Conservation (phyloP, 208 protist genomes). For the Acanthamoeba culbertsoni region DNA sequence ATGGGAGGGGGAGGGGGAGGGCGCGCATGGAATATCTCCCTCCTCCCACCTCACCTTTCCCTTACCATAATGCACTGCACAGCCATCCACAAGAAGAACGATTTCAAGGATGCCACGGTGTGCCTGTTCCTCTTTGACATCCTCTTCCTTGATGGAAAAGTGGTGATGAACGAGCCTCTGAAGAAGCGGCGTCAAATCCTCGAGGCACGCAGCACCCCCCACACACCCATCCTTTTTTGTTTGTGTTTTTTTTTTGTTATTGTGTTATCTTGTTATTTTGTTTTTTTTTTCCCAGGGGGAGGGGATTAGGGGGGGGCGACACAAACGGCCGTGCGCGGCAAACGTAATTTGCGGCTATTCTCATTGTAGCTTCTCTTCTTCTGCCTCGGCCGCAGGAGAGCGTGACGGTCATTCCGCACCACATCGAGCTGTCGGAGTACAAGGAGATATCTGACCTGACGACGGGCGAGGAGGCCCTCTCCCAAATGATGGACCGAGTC, state of each 20-base stretch:
- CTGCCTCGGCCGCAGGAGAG: slow-evolving; percentile 19
- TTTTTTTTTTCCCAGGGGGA: background rate
- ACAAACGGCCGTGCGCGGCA: too few species aligned
- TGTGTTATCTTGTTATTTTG: too few species aligned
- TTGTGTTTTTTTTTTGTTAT: background rate
- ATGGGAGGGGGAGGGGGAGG: too few species aligned
- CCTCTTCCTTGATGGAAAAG: slow-evolving; percentile 82
- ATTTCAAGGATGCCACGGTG: slow-evolving; percentile 82
- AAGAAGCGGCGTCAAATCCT: background rate
- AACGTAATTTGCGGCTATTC: slow-evolving; percentile 4
- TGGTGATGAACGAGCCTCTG: slow-evolving; percentile 13
- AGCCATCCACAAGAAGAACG: slow-evolving; percentile 82
- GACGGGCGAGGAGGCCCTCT: slow-evolving; percentile 57
- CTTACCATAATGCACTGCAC: background rate
- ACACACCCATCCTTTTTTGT: background rate
- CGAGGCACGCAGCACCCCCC: background rate
- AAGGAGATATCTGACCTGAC: slow-evolving; percentile 74
- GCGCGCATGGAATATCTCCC: too few species aligned
- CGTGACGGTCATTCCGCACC: slow-evolving; percentile 50
- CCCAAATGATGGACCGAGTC: slow-evolving; percentile 79
- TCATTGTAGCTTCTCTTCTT: too few species aligned
- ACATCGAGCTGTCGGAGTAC: slow-evolving; percentile 79
- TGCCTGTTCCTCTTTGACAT: slow-evolving; percentile 90
- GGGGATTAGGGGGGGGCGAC: too few species aligned
- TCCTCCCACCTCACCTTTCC: too few species aligned